phyloP scores from a whole-genome alignment of 345 rosid genomes.

The Pistacia integerrima region DNA sequence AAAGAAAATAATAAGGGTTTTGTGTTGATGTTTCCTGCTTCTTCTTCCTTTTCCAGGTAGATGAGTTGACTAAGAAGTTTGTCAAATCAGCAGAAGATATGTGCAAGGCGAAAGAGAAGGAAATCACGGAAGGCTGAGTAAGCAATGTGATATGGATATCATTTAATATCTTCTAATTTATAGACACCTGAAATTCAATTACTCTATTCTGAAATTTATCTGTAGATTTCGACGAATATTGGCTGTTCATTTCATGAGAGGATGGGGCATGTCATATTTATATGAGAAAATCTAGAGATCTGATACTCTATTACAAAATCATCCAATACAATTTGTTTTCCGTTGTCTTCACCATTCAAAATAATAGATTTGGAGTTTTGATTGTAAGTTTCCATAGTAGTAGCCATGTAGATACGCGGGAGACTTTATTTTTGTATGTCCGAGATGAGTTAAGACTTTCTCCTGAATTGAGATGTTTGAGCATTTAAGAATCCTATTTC shows the following conservation, averaged over 20 bases:
- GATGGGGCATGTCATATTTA: not conserved
- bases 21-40: not conserved
- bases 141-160: not conserved
- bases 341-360: too few relatives aligned
- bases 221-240: constrained; percentile 11
- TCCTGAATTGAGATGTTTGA: too few relatives aligned
- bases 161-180: not conserved
- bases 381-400: too few relatives aligned
- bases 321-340: too few relatives aligned
- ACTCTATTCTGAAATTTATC: not conserved
- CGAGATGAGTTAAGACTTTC: too few relatives aligned
- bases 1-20: not conserved
- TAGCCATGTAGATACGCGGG: too few relatives aligned
- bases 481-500: too few relatives aligned
- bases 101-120: constrained; percentile 94
- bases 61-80: constrained; percentile 81
- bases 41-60: constrained; percentile 46
- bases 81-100: constrained; percentile 83
- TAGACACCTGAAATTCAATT: not conserved
- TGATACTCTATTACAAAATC: not conserved
- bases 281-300: not conserved
- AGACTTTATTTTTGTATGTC: too few relatives aligned
- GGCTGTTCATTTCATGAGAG: not conserved
- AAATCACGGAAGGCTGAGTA: constrained; percentile 66
- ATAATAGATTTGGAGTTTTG: too few relatives aligned